phyloP scores from a whole-genome alignment of 2,329 filamentous ascomycete genomes.

The Fusarium marasasianum region DNA sequence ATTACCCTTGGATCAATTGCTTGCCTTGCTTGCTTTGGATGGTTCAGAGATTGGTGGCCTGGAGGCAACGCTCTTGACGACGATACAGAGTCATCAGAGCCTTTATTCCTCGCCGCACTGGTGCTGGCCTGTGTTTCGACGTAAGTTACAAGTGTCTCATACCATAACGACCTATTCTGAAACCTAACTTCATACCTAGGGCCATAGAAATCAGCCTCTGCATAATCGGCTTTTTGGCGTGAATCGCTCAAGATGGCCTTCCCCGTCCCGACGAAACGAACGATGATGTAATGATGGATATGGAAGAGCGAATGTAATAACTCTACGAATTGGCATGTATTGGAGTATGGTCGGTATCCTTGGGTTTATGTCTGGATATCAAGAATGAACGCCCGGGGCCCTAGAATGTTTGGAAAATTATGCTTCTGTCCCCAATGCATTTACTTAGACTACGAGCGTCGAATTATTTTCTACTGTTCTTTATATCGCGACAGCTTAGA shows the following conservation, averaged over 20 bases:
- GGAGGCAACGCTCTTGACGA: neutral
- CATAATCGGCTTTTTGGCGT: neutral
- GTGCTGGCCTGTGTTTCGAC: neutral
- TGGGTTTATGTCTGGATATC: neutral
- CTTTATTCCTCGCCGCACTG: neutral
- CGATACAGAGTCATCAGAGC: neutral
- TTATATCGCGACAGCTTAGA: no score
- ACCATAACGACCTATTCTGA: accelerated
- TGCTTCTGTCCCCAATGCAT: no score
- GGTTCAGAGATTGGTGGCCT: neutral
- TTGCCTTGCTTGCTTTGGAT: neutral
- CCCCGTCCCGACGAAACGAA: neutral
- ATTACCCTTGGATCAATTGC: neutral
- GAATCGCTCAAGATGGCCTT: neutral
- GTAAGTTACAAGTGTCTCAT: neutral
- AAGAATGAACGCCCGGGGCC: neutral
- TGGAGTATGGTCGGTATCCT: neutral
- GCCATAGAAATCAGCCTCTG: neutral
- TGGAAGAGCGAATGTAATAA: no score
- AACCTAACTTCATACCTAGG: neutral
- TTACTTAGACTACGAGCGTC: neutral
- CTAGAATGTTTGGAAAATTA: no score
- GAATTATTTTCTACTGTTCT: accelerated
- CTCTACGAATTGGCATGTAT: neutral
- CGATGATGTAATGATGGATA: neutral